Percentiles rank a stretch among this genome's conserved stretches.
Evolutionary conservation across 371 early-diverging fungal species (phyloP).

Genomic region (Coemansia sp.): DNA sequence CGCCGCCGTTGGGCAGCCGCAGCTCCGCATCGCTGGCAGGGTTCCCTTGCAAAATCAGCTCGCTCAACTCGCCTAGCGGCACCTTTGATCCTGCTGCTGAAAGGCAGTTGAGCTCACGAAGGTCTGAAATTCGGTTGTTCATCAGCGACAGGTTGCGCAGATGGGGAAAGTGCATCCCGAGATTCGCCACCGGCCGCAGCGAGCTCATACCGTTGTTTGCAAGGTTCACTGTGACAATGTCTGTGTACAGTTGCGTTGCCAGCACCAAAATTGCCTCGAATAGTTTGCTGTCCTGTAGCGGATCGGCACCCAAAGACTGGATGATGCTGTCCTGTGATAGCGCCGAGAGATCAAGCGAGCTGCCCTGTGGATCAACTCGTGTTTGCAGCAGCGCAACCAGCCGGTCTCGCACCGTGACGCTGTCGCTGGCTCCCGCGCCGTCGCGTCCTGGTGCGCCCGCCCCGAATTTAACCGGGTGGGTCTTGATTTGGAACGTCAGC

Average conservation of each 20-base stretch:
- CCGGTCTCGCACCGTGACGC: constrained; percentile 30
- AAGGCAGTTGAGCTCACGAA: constrained; percentile 49
- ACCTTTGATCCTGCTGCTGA: constrained; percentile 42
- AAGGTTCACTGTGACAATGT: constrained; percentile 34
- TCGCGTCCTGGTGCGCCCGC: background rate
- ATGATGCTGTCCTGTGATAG: constrained; percentile 38
- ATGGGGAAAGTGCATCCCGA: constrained; percentile 43
- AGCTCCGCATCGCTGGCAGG: constrained; percentile 37
- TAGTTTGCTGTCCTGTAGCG: constrained; percentile 43
- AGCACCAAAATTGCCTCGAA: constrained; percentile 47
- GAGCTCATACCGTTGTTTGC: constrained; percentile 45
- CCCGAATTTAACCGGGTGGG: constrained; percentile 34
- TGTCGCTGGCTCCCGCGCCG: constrained; percentile 9
- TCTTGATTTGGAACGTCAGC: constrained; percentile 35
- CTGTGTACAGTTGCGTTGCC: constrained; percentile 46
- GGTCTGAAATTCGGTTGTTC: constrained; percentile 34
- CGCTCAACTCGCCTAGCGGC: constrained; percentile 33
- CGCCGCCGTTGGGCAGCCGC: constrained; percentile 31
- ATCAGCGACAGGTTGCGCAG: constrained; percentile 46
- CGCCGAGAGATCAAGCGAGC: constrained; percentile 36
- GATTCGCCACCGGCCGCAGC: constrained; percentile 40
- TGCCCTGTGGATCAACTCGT: constrained; percentile 35
- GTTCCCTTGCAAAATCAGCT: constrained; percentile 46
- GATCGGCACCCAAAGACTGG: constrained; percentile 29
- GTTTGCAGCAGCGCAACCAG: constrained; percentile 40